Percentiles rank a stretch among this genome's conserved stretches.
phyloP scores from a whole-genome alignment of 768 basidiomycete species.

The Russula brevipes region DNA sequence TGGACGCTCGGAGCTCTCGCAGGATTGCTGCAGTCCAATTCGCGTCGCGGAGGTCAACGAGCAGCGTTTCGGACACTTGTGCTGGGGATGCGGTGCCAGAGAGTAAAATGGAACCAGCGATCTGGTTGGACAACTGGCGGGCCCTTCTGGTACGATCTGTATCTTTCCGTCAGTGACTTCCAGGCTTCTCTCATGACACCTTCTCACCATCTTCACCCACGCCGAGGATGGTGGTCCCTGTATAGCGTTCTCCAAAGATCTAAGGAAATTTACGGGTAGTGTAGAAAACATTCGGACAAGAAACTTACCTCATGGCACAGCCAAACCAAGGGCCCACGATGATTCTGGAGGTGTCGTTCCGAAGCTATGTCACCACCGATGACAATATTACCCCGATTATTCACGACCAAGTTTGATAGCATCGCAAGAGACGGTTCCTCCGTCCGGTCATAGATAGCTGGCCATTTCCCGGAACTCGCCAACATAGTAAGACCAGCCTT shows the following conservation, averaged over 20 bases:
- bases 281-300: not conserved
- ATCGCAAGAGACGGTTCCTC: constrained; percentile 15
- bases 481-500: constrained; percentile 12
- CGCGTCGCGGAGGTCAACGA: constrained; percentile 11
- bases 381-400: constrained; percentile 17
- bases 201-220: constrained; percentile 11
- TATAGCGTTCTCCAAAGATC: constrained; percentile 17
- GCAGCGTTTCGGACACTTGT: constrained; percentile 17
- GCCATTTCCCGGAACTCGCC: constrained; percentile 3
- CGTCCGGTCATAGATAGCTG: constrained; percentile 2
- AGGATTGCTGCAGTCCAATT: constrained; percentile 10
- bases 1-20: constrained; percentile 12
- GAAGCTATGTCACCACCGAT: constrained; percentile 11
- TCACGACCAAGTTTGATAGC: constrained; percentile 13
- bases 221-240: constrained; percentile 7
- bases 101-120: constrained; percentile 11
- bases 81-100: constrained; percentile 17
- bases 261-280: not conserved
- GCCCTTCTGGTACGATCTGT: constrained; percentile 13
- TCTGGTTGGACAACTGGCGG: constrained; percentile 12
- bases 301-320: constrained; percentile 14
- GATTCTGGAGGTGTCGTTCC: constrained; percentile 7
- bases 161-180: not conserved
- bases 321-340: constrained; percentile 13
- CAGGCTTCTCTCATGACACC: not conserved